Conservation (phyloP, 1,284 basidiomycete genomes). For the Phellopilus nigrolimitatus region DNA sequence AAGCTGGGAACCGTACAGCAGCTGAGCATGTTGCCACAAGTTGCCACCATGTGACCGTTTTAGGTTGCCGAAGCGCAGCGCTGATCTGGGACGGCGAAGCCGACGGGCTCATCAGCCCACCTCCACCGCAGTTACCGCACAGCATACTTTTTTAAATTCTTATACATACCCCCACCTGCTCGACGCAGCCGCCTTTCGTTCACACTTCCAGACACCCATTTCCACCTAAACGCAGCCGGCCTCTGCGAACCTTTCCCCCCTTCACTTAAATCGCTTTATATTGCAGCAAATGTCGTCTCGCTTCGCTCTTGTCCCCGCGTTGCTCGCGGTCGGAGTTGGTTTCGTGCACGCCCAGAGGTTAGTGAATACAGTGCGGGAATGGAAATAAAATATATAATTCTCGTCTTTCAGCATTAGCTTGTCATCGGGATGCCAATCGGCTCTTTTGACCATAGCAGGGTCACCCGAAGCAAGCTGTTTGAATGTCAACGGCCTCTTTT, state of each 20-base stretch:
- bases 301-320: conserved; percentile 10
- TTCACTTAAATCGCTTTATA: background rate
- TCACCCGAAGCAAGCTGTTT: conserved; percentile 50
- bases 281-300: conserved; percentile 16
- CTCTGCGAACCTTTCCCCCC: background rate
- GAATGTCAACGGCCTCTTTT: conserved; percentile 42
- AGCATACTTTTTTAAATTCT: background rate
- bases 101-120: too few relatives aligned
- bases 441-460: conserved; percentile 37
- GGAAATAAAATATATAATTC: too few relatives aligned
- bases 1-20: too few relatives aligned
- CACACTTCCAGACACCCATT: background rate
- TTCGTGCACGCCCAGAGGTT: conserved; percentile 1
- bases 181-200: background rate
- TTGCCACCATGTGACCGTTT: too few relatives aligned
- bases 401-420: conserved; percentile 16
- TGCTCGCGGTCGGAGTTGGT: conserved; percentile 1
- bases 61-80: too few relatives aligned
- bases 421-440: conserved; percentile 29
- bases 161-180: background rate
- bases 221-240: conserved; percentile 4
- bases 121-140: too few relatives aligned
- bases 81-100: too few relatives aligned
- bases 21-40: too few relatives aligned
- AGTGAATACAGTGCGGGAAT: too few relatives aligned